Evolutionary conservation across 768 basidiomycete species (phyloP).

Genomic region (Xerocomellus chrysenteron): DNA sequence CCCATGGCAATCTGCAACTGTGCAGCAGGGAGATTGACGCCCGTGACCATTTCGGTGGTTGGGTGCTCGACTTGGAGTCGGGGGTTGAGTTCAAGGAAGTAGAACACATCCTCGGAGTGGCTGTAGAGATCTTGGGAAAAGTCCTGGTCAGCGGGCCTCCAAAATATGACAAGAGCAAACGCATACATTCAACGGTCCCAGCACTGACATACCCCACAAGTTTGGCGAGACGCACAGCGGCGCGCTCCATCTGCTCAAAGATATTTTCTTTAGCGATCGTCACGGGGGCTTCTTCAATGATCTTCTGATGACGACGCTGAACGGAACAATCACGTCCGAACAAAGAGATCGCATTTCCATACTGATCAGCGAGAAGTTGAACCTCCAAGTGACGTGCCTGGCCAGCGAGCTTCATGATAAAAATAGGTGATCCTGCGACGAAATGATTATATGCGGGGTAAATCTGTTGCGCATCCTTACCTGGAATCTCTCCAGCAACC

Average conservation of each 20-base stretch:
- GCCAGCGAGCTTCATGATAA: conserved; percentile 99
- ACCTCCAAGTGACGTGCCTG: conserved; percentile 98
- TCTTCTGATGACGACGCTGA: conserved; percentile 98
- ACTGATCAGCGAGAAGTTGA: conserved; percentile 97
- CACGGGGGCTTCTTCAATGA: conserved; percentile 99
- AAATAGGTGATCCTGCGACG: conserved; percentile 85
- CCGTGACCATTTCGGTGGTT: conserved; percentile 99
- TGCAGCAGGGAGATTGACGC: conserved; percentile 96
- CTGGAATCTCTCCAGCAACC: conserved; percentile 94
- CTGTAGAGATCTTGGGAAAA: conserved; percentile 80
- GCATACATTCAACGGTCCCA: conserved; percentile 92
- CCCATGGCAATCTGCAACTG: conserved; percentile 99
- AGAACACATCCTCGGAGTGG: conserved; percentile 89
- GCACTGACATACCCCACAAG: conserved; percentile 99
- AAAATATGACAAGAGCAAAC: background rate
- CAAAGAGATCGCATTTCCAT: conserved; percentile 97
- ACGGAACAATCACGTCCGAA: conserved; percentile 99
- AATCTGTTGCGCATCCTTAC: conserved; percentile 41
- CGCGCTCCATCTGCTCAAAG: conserved; percentile 98
- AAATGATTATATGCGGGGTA: conserved; percentile 7
- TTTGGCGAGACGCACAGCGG: conserved; percentile 98
- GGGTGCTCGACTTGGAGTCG: conserved; percentile 99
- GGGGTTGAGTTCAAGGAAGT: conserved; percentile 98
- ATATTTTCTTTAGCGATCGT: conserved; percentile 91
- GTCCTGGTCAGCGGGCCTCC: background rate